Percentiles rank a stretch among this genome's conserved stretches.
phyloP scores from a whole-genome alignment of 1,139 yeast genomes.

The Eremothecium coryli region DNA sequence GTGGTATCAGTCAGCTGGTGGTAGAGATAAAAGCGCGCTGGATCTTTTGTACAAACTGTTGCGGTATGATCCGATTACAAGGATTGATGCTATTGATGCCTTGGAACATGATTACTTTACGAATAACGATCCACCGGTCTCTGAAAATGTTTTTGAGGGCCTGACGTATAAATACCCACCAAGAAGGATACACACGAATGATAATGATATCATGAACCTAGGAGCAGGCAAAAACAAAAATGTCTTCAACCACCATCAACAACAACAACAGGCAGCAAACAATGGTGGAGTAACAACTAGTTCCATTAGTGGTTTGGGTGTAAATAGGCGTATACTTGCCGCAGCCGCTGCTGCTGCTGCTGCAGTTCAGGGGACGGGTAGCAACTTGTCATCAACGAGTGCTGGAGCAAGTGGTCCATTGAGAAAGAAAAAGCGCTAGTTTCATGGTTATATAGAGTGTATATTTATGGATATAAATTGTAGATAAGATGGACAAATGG shows the following conservation, averaged over 20 bases:
- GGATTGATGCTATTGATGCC: constrained; percentile 71
- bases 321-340: constrained; percentile 29
- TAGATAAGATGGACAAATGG: constrained; percentile 1
- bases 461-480: constrained; percentile 4
- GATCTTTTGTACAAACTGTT: constrained; percentile 55
- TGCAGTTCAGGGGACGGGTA: constrained; percentile 27
- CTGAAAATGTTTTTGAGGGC: constrained; percentile 63
- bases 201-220: constrained; percentile 46
- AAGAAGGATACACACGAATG: constrained; percentile 69
- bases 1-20: constrained; percentile 83
- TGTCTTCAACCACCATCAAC: constrained; percentile 10
- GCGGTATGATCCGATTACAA: constrained; percentile 72
- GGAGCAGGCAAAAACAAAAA: constrained; percentile 21
- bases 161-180: constrained; percentile 56
- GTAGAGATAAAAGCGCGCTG: constrained; percentile 58
- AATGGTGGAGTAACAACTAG: constrained; percentile 16
- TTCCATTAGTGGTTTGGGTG: constrained; percentile 29
- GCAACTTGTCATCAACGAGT: constrained; percentile 11
- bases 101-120: constrained; percentile 68
- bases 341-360: constrained; percentile 34
- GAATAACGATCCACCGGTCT: constrained; percentile 47
- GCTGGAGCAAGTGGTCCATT: constrained; percentile 22
- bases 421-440: constrained; percentile 21
- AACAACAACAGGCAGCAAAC: constrained; percentile 19
- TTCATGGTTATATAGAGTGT: neutral